phyloP scores from a whole-genome alignment of 2,329 filamentous ascomycete species.

The Exophiala mesophila region DNA sequence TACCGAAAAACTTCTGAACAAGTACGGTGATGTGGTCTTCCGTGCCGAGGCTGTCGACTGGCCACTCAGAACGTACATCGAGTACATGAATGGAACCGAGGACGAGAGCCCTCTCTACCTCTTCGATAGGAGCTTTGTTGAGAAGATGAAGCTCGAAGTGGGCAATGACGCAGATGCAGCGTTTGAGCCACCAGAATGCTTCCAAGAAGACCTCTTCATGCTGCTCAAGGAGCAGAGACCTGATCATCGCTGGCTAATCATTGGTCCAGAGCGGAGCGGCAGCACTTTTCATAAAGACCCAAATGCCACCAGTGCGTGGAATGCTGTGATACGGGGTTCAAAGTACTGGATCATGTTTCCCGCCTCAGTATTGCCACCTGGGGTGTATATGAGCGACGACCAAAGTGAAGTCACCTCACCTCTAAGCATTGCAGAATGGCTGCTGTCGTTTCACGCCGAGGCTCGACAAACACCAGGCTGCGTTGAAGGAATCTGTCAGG shows the following conservation, averaged over 20 bases:
- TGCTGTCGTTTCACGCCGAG: slow-evolving; percentile 80
- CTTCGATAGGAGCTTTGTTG: slow-evolving; percentile 80
- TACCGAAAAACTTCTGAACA: slow-evolving; percentile 58
- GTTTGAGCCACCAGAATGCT: slow-evolving; percentile 79
- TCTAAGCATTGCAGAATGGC: slow-evolving; percentile 93
- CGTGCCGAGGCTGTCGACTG: slow-evolving; percentile 92
- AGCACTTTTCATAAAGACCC: slow-evolving; percentile 90
- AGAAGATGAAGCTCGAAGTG: slow-evolving; percentile 73
- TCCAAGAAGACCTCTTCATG: slow-evolving; percentile 80
- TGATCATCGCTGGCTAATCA: slow-evolving; percentile 86
- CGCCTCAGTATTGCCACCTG: slow-evolving; percentile 61
- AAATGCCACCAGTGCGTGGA: slow-evolving; percentile 75
- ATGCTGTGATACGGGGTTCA: slow-evolving; percentile 79
- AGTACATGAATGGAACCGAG: slow-evolving; percentile 71
- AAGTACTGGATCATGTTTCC: slow-evolving; percentile 99
- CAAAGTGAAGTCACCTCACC: slow-evolving; percentile 91
- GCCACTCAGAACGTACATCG: slow-evolving; percentile 72
- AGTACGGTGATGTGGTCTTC: slow-evolving; percentile 65
- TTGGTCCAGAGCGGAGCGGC: slow-evolving; percentile 80
- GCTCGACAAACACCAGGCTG: slow-evolving; percentile 73
- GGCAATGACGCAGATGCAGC: slow-evolving; percentile 40
- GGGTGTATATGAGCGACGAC: slow-evolving; percentile 83
- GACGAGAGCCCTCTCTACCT: slow-evolving; percentile 92
- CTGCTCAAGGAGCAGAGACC: slow-evolving; percentile 73
- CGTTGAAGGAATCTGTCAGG: slow-evolving; percentile 74